Conservation (phyloP, 2,329 filamentous ascomycete genomes). For the Domatiomyces globalis region DNA sequence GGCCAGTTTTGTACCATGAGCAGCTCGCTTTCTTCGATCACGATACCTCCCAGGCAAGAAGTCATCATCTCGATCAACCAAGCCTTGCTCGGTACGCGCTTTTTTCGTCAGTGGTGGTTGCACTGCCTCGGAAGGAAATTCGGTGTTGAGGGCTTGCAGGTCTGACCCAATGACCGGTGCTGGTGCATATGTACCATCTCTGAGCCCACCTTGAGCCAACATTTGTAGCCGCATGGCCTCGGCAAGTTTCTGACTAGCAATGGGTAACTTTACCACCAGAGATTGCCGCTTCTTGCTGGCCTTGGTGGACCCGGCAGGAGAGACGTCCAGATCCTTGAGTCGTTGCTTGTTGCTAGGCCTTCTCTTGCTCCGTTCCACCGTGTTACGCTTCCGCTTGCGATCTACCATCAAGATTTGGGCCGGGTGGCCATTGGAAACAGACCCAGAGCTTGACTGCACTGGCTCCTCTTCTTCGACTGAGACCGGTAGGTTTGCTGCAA, state of each 20-base stretch:
- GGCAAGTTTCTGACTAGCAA: conserved; percentile 16
- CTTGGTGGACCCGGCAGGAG: conserved; percentile 1
- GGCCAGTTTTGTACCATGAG: conserved; percentile 8
- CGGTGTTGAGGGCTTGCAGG: conserved; percentile 18
- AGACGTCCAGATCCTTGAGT: neutral
- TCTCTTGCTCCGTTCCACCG: conserved; percentile 15
- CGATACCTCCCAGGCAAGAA: conserved; percentile 14
- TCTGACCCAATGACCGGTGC: conserved; percentile 17
- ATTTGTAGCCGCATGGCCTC: conserved; percentile 8
- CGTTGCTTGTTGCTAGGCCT: conserved; percentile 9
- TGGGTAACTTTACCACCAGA: conserved; percentile 17
- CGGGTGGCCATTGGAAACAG: neutral
- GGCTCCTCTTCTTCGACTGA: conserved; percentile 8
- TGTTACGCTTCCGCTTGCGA: conserved; percentile 18
- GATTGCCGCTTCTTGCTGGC: conserved; percentile 11
- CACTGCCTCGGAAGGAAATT: conserved; percentile 18
- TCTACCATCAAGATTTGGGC: conserved; percentile 15
- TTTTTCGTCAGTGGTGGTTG: conserved; percentile 12
- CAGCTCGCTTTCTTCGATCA: conserved; percentile 11
- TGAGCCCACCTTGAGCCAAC: conserved; percentile 9
- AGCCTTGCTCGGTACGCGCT: conserved; percentile 7
- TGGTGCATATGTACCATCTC: conserved; percentile 6
- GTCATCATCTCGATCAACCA: conserved; percentile 19
- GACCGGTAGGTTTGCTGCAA: conserved; percentile 2
- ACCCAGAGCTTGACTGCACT: neutral